These are phyloP conservation scores for Artemisia annua DNA, from an alignment of 129 eudicot species.

Conservation along the genomic window DNA sequence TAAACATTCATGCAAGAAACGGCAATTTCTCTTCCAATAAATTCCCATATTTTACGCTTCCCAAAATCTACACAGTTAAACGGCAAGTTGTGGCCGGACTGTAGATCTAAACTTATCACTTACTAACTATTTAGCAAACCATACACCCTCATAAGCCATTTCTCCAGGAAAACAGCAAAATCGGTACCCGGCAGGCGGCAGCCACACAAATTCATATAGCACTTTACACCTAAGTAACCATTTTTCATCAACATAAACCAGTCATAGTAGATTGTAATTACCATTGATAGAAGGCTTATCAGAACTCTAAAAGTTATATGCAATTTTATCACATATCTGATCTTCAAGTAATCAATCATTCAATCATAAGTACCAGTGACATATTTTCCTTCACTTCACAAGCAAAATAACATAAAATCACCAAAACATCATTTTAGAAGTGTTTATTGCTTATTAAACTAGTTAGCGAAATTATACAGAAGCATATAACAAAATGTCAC, in stretches of 20 bases:
- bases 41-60: slow-evolving; percentile 6
- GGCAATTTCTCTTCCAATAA: neutral
- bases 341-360: slow-evolving; percentile 15
- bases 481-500: too few relatives aligned
- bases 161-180: neutral
- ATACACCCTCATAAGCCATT: neutral
- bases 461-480: too few relatives aligned
- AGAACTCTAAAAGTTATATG: slow-evolving; percentile 1
- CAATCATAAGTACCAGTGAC: neutral
- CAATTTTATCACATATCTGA: neutral
- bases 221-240: neutral
- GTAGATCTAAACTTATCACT: slow-evolving; percentile 9
- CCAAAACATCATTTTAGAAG: too few relatives aligned
- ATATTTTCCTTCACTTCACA: neutral
- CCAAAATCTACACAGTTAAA: neutral
- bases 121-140: neutral
- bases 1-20: neutral
- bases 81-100: neutral
- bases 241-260: neutral
- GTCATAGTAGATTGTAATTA: neutral
- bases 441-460: too few relatives aligned
- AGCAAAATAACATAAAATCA: slow-evolving; percentile 7
- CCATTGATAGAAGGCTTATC: neutral
- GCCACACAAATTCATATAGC: neutral
- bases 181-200: too few relatives aligned